Conservation (phyloP, 2,329 filamentous ascomycete genomes). For the Colletotrichum filicis region DNA sequence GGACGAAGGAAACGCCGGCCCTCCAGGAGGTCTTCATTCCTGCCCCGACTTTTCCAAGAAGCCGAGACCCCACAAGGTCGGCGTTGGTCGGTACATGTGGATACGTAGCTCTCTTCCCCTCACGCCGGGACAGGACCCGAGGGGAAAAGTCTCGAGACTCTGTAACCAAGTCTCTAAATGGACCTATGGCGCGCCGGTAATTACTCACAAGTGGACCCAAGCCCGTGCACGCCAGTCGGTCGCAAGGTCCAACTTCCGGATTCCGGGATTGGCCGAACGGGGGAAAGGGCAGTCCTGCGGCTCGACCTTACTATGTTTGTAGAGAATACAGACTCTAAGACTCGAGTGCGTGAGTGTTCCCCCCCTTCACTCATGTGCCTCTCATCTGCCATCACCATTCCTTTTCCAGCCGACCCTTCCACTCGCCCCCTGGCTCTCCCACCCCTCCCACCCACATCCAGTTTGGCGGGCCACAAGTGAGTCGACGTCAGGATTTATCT, state of each 20-base stretch:
- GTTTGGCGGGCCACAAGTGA: conserved; percentile 25
- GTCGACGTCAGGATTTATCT: conserved; percentile 29
- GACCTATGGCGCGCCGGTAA: conserved; percentile 13
- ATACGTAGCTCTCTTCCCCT: neutral
- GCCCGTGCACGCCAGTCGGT: conserved; percentile 1
- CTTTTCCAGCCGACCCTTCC: conserved; percentile 5
- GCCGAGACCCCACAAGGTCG: conserved; percentile 1
- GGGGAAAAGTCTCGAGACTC: neutral
- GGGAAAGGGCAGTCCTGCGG: neutral
- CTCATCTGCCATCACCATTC: conserved; percentile 5
- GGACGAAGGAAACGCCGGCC: conserved; percentile 12
- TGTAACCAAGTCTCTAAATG: neutral
- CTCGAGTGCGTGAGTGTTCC: neutral
- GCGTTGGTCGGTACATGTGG: conserved; percentile 1
- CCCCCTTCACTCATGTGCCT: neutral
- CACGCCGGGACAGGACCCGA: neutral
- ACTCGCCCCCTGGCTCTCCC: neutral
- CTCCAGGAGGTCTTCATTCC: neutral
- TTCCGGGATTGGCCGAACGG: conserved; percentile 31
- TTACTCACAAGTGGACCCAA: conserved; percentile 25
- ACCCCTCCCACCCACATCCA: conserved; percentile 26
- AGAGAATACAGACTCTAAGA: neutral
- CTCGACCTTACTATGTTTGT: neutral
- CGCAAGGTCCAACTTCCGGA: neutral
- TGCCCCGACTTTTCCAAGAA: neutral